Percentiles rank a stretch among this genome's conserved stretches.
phyloP scores from a whole-genome alignment of 345 rosid species.

The Heritiera littoralis region DNA sequence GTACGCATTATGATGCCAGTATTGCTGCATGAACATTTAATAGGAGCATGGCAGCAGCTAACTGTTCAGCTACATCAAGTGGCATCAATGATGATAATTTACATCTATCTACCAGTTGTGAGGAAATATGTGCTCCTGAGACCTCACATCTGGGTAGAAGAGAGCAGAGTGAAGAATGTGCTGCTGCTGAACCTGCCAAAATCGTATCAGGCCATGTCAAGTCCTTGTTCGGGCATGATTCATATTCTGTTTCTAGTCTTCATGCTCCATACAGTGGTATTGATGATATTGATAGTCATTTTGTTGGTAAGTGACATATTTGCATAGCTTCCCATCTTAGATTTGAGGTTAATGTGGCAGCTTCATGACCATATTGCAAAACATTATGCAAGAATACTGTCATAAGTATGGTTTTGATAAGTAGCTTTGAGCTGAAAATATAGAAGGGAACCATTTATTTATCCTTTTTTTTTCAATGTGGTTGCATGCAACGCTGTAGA shows the following conservation, averaged over 20 bases:
- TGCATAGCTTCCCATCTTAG: conserved; percentile 7
- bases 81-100: conserved; percentile 40
- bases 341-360: conserved; percentile 13
- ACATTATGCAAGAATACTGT: not conserved
- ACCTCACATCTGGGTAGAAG: conserved; percentile 20
- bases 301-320: conserved; percentile 32
- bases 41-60: conserved; percentile 31
- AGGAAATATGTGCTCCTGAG: conserved; percentile 32
- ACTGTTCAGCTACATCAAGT: conserved; percentile 34
- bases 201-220: conserved; percentile 13
- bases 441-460: not conserved
- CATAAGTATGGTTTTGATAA: not conserved
- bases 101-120: conserved; percentile 27
- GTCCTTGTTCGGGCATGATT: conserved; percentile 31
- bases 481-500: not conserved
- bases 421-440: conserved; percentile 6
- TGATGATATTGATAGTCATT: conserved; percentile 27
- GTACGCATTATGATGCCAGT: conserved; percentile 31
- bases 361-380: conserved; percentile 2
- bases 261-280: conserved; percentile 29
- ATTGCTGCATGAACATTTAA: conserved; percentile 37
- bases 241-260: conserved; percentile 28
- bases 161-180: conserved; percentile 32
- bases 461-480: not conserved
- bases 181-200: conserved; percentile 30